Conservation (phyloP, 2,329 filamentous ascomycete genomes). For the Conoideocrella luteorostrata region DNA sequence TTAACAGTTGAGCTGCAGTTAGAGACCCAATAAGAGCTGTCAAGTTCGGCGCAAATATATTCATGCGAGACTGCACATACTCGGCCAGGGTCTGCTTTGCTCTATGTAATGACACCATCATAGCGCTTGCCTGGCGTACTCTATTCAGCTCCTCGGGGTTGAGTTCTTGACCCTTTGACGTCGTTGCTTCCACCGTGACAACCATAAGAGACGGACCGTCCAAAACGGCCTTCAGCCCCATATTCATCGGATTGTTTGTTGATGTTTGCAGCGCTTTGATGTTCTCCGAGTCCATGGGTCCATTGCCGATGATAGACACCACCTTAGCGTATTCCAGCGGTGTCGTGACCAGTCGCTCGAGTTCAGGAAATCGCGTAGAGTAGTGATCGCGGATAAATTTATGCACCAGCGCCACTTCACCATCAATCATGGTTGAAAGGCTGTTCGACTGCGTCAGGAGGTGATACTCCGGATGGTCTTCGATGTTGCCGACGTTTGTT, state of each 20-base stretch:
- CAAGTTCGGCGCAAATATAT: conserved; percentile 88
- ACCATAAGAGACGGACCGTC: conserved; percentile 92
- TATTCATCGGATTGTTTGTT: conserved; percentile 69
- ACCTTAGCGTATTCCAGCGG: conserved; percentile 94
- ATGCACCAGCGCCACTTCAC: conserved; percentile 87
- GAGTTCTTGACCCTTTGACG: conserved; percentile 75
- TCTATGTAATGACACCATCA: conserved; percentile 79
- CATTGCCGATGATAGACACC: conserved; percentile 87
- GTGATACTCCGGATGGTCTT: conserved; percentile 88
- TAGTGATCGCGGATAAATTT: conserved; percentile 97
- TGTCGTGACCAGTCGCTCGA: conserved; percentile 84
- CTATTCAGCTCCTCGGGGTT: conserved; percentile 65
- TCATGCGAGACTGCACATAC: conserved; percentile 97
- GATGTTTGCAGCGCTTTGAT: conserved; percentile 75
- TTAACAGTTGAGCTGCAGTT: conserved; percentile 93
- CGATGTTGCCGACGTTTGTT: conserved; percentile 70
- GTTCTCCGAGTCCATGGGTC: conserved; percentile 71
- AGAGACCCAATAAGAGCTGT: conserved; percentile 86
- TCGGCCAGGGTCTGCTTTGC: conserved; percentile 83
- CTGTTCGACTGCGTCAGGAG: conserved; percentile 83
- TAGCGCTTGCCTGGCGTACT: conserved; percentile 74
- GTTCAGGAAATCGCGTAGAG: conserved; percentile 84
- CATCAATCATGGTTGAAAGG: conserved; percentile 85
- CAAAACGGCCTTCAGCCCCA: conserved; percentile 71
- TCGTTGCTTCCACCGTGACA: conserved; percentile 89